A percentile compares a stretch with the other conserved stretches of the same genome.
Evolutionary conservation across 768 basidiomycete species (phyloP).

Genomic region (Tubosaeta brunneosetosa): DNA sequence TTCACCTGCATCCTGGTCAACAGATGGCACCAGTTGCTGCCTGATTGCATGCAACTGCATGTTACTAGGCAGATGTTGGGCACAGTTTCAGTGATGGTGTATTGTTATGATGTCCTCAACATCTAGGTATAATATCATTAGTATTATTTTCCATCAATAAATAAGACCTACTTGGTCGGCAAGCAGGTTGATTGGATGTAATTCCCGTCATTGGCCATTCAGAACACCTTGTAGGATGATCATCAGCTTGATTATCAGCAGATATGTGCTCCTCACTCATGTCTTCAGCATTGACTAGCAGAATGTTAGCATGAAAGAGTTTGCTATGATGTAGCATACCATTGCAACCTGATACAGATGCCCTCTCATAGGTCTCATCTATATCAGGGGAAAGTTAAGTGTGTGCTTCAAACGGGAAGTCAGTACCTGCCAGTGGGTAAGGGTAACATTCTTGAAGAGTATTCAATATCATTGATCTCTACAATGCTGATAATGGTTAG

Average conservation of each 20-base stretch:
- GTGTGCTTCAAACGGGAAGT: background rate
- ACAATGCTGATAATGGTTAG: no score
- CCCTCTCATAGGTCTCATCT: no score
- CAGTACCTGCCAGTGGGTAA: no score
- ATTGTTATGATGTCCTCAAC: background rate
- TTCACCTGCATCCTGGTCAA: background rate
- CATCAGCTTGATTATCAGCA: no score
- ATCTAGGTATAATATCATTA: background rate
- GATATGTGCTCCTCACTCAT: no score
- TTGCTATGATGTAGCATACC: no score
- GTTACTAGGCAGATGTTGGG: conserved; percentile 1
- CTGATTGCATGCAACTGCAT: background rate
- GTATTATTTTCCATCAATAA: background rate
- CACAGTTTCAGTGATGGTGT: background rate
- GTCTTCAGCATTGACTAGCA: no score
- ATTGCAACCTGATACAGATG: no score
- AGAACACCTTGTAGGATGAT: no score
- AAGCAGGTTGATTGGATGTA: background rate
- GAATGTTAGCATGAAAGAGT: no score
- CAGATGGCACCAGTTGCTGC: background rate
- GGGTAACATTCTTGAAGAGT: no score
- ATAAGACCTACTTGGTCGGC: background rate
- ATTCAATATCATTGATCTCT: no score
- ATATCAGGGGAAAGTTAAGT: background rate
- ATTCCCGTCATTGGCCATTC: background rate